phyloP scores from a whole-genome alignment of 2,329 filamentous ascomycete species.

The Escovopsis sp. region DNA sequence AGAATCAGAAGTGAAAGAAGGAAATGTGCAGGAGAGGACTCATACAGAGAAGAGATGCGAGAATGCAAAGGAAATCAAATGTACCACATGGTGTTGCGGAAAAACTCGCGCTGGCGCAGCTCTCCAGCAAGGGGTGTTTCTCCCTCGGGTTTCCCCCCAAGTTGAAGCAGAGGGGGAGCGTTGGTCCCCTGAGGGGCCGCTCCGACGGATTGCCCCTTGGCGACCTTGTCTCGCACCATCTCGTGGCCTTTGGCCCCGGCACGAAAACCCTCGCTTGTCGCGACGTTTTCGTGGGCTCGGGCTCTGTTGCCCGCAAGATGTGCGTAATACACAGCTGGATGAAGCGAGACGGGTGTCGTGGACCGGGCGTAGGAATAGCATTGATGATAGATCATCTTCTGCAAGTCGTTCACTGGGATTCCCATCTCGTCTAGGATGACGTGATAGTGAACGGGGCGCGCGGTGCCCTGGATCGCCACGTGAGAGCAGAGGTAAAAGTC shows the following conservation, averaged over 20 bases:
- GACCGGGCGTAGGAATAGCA: slow-evolving; percentile 88
- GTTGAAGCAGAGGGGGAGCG: slow-evolving; percentile 16
- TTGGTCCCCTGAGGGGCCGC: slow-evolving; percentile 11
- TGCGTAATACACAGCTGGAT: slow-evolving; percentile 89
- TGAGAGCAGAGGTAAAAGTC: slow-evolving; percentile 62
- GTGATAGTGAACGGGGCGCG: slow-evolving; percentile 83
- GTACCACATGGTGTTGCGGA: slow-evolving; percentile 30
- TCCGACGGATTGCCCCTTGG: slow-evolving; percentile 21
- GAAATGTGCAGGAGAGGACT: background rate
- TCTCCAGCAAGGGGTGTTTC: slow-evolving; percentile 15
- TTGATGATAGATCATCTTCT: slow-evolving; percentile 86
- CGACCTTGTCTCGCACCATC: slow-evolving; percentile 22
- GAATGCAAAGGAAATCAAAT: slow-evolving; percentile 15
- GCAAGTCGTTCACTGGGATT: slow-evolving; percentile 52
- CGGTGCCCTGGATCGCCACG: slow-evolving; percentile 79
- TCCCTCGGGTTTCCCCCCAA: slow-evolving; percentile 15
- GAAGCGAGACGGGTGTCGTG: slow-evolving; percentile 80
- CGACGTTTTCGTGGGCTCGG: slow-evolving; percentile 51
- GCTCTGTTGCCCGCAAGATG: slow-evolving; percentile 77
- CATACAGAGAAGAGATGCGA: background rate
- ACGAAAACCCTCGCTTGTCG: slow-evolving; percentile 29
- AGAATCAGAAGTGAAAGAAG: no score
- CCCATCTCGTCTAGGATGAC: slow-evolving; percentile 71
- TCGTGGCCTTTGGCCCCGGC: slow-evolving; percentile 30
- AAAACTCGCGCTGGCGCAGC: slow-evolving; percentile 19